phyloP scores from a whole-genome alignment of 441 rosid species.

The Gossypium trilobum region DNA sequence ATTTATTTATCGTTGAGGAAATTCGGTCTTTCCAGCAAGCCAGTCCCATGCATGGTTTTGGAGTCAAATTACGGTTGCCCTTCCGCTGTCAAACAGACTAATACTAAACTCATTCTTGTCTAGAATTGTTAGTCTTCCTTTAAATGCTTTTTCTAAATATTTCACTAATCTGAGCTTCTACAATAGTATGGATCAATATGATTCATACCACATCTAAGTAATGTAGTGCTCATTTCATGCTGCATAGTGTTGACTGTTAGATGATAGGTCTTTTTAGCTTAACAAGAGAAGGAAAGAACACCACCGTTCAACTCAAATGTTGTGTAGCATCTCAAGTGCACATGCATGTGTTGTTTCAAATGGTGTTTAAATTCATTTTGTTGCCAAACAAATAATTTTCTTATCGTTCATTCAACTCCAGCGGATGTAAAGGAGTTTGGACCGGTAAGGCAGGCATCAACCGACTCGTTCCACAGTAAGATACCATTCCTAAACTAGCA shows the following conservation, averaged over 20 bases:
- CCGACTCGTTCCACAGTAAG: conserved; percentile 42
- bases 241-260: too few relatives aligned
- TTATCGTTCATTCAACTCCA: conserved; percentile 12
- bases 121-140: background rate
- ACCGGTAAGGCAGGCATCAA: conserved; percentile 38
- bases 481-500: conserved; percentile 6
- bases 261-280: too few relatives aligned
- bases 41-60: background rate
- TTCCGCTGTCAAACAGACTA: background rate
- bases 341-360: background rate
- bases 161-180: background rate
- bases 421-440: conserved; percentile 38
- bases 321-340: background rate
- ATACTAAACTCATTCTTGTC: background rate
- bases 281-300: background rate
- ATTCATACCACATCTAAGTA: background rate
- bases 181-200: background rate
- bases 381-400: background rate
- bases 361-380: background rate
- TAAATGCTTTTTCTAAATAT: background rate
- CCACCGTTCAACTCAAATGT: background rate
- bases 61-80: background rate
- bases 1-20: background rate
- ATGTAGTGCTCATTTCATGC: background rate
- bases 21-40: background rate